Percentiles rank a stretch among this genome's conserved stretches.
Conservation (phyloP, 495 filamentous ascomycete species). For the Neurospora sp. region DNA sequence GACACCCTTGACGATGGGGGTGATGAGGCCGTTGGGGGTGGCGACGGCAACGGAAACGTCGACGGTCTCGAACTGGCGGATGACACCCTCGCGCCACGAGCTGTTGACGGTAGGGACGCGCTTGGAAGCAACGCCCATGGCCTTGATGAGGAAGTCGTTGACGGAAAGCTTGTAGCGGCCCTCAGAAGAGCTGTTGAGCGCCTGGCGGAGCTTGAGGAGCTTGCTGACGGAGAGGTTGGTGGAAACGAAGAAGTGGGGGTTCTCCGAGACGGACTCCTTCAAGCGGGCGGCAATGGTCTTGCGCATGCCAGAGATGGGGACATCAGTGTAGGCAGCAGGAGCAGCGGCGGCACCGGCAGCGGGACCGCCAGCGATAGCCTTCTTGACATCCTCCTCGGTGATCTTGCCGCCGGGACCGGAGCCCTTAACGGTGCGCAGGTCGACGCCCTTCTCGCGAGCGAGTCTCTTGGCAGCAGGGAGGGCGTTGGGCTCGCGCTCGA, state of each 20-base stretch:
- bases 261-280: conserved; percentile 77
- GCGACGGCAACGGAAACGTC: conserved; percentile 93
- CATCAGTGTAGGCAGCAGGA: conserved; percentile 68
- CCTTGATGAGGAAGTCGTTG: conserved; percentile 99
- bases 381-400: conserved; percentile 89
- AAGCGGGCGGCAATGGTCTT: conserved; percentile 93
- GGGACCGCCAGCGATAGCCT: conserved; percentile 37
- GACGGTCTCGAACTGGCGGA: conserved; percentile 83
- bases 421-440: conserved; percentile 73
- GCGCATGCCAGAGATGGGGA: conserved; percentile 83
- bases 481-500: conserved; percentile 68
- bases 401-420: conserved; percentile 78
- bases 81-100: conserved; percentile 80
- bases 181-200: conserved; percentile 77
- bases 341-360: conserved; percentile 37
- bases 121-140: conserved; percentile 73
- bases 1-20: conserved; percentile 87
- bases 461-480: conserved; percentile 68
- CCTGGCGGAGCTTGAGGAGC: conserved; percentile 89
- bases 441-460: conserved; percentile 77
- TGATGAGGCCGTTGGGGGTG: conserved; percentile 91
- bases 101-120: conserved; percentile 96
- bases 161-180: conserved; percentile 97
- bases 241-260: conserved; percentile 97
- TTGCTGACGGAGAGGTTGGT: conserved; percentile 80